A percentile compares a stretch with the other conserved stretches of the same genome.
Evolutionary conservation across 345 rosid genomes (phyloP).

Genomic region (Melastoma malabathricum): DNA sequence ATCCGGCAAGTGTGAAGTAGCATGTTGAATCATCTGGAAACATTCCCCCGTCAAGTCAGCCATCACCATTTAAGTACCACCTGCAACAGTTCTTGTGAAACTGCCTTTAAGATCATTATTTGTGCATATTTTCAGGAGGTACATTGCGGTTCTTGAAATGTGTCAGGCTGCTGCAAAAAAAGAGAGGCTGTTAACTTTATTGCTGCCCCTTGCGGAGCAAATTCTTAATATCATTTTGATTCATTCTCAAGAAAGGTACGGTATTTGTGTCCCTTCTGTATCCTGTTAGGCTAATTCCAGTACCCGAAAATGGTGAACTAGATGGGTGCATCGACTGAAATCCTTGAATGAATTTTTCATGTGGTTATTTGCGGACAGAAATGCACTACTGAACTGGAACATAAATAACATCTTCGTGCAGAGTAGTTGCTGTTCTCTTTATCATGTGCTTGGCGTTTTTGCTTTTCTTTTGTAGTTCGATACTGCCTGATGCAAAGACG

Average conservation of each 20-base stretch:
- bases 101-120: neutral
- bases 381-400: no score
- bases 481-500: conserved; percentile 18
- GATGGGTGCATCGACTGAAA: no score
- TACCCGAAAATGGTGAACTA: neutral
- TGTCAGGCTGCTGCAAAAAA: conserved; percentile 64
- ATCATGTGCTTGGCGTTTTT: neutral
- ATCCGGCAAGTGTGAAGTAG: no score
- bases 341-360: no score
- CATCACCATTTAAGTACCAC: no score
- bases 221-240: conserved; percentile 57
- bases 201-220: conserved; percentile 68
- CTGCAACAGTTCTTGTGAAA: no score
- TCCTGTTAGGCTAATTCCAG: neutral
- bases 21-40: no score
- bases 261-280: neutral
- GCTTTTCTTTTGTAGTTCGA: conserved; percentile 28
- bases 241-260: conserved; percentile 78
- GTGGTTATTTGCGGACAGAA: no score
- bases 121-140: conserved; percentile 45
- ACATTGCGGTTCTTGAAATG: conserved; percentile 89
- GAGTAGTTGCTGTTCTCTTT: neutral
- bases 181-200: conserved; percentile 60
- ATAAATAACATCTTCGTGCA: no score
- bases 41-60: no score